Conservation (phyloP, 805 yeast genomes). For the Yarrowia bubula region DNA sequence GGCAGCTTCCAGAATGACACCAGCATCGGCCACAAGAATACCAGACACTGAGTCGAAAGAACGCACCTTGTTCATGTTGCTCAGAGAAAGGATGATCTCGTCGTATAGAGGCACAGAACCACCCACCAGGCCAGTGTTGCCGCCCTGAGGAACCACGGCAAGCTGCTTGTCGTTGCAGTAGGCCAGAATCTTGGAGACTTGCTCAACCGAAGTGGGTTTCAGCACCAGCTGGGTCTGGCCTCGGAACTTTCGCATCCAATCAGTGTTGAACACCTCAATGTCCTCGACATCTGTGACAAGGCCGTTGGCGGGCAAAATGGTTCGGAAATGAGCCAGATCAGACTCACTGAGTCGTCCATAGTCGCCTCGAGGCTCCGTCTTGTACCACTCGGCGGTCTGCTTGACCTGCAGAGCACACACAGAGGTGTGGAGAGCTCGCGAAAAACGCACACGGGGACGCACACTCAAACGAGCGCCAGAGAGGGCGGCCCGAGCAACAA, state of each 20-base stretch:
- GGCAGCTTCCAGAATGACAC: slow-evolving; percentile 82
- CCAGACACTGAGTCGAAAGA: slow-evolving; percentile 82
- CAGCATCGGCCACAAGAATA: slow-evolving; percentile 84
- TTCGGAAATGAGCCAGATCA: slow-evolving; percentile 61
- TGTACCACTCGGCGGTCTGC: slow-evolving; percentile 69
- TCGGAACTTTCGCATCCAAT: slow-evolving; percentile 89
- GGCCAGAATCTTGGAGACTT: slow-evolving; percentile 70
- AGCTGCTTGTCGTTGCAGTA: slow-evolving; percentile 74
- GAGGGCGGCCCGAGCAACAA: not conserved
- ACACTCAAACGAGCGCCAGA: not conserved
- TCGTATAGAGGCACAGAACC: slow-evolving; percentile 92
- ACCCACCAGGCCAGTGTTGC: slow-evolving; percentile 94
- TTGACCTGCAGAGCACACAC: slow-evolving; percentile 39
- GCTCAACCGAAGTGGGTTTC: slow-evolving; percentile 77
- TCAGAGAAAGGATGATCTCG: slow-evolving; percentile 72
- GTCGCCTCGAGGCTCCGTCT: slow-evolving; percentile 48
- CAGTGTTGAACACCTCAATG: slow-evolving; percentile 66
- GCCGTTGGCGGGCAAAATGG: slow-evolving; percentile 53
- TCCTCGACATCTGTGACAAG: slow-evolving; percentile 36
- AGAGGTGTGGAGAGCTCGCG: not conserved
- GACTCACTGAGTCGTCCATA: slow-evolving; percentile 53
- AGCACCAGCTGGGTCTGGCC: slow-evolving; percentile 83
- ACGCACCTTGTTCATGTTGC: slow-evolving; percentile 72
- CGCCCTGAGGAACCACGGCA: slow-evolving; percentile 96
- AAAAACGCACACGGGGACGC: no score